Evolutionary conservation across 768 basidiomycete genomes (phyloP).

Genomic region (Royoungia palumana): DNA sequence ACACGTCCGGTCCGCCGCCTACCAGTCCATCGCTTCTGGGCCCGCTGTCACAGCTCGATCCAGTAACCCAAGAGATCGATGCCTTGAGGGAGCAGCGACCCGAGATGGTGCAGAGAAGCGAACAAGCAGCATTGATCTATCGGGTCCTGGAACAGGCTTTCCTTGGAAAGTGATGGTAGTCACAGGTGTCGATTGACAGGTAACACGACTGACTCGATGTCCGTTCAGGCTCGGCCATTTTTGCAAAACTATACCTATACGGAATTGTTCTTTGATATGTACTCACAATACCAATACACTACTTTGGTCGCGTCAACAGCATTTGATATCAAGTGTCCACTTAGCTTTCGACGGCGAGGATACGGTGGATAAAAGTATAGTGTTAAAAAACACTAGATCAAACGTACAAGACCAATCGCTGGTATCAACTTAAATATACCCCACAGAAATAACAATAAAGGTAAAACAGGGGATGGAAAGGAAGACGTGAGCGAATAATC

Average conservation of each 20-base stretch:
- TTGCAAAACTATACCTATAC: neutral
- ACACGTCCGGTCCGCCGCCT: conserved; percentile 19
- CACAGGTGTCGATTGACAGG: neutral
- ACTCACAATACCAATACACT: too few species aligned
- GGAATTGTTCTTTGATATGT: too few species aligned
- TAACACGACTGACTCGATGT: neutral
- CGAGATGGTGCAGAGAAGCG: conserved; percentile 73
- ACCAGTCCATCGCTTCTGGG: conserved; percentile 56
- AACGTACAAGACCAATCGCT: too few species aligned
- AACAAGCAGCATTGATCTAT: conserved; percentile 66
- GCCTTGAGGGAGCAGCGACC: conserved; percentile 76
- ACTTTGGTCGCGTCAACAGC: too few species aligned
- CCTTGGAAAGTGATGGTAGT: conserved; percentile 8
- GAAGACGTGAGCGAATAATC: too few species aligned
- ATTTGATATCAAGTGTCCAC: too few species aligned
- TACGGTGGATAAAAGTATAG: too few species aligned
- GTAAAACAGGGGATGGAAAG: too few species aligned
- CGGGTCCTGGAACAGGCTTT: conserved; percentile 43
- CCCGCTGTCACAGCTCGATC: conserved; percentile 49
- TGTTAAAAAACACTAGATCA: too few species aligned
- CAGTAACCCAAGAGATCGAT: conserved; percentile 70
- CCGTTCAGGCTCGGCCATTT: neutral
- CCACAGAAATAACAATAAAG: too few species aligned
- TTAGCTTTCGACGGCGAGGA: too few species aligned
- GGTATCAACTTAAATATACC: too few species aligned